Evolutionary conservation across 2,329 filamentous ascomycete species (phyloP).

Genomic region (Fusarium anthophilum): DNA sequence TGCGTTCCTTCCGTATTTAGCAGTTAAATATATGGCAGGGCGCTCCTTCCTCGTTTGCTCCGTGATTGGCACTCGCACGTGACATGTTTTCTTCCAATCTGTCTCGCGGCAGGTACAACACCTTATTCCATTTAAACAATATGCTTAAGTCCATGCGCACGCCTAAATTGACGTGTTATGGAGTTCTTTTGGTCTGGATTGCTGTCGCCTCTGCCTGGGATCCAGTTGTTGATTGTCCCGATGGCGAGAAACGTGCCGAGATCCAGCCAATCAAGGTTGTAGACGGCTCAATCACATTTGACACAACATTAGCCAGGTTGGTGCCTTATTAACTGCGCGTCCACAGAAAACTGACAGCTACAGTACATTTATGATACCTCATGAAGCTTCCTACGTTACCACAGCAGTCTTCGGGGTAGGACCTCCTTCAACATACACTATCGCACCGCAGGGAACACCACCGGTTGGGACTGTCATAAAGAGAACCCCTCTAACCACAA

Average conservation of each 20-base stretch:
- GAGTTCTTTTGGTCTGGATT: background rate
- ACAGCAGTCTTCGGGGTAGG: background rate
- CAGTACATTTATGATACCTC: background rate
- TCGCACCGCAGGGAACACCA: constrained; percentile 3
- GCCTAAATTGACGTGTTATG: background rate
- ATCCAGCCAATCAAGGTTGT: constrained; percentile 3
- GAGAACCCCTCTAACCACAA: background rate
- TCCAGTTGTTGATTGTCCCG: background rate
- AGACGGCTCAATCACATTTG: constrained; percentile 5
- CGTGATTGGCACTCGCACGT: background rate
- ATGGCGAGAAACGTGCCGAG: background rate
- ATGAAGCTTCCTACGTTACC: background rate
- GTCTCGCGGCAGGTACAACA: background rate
- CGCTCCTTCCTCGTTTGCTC: background rate
- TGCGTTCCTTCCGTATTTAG: background rate
- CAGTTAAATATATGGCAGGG: background rate
- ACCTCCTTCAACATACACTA: background rate
- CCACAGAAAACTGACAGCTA: background rate
- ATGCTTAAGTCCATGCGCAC: background rate
- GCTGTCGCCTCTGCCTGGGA: background rate
- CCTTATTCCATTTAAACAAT: background rate
- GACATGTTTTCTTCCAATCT: background rate
- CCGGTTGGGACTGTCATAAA: background rate
- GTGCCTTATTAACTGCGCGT: fast-evolving
- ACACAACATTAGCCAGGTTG: constrained; percentile 6